Evolutionary conservation across 306 rosid genomes (phyloP).

Genomic region (Castanea mollissima): DNA sequence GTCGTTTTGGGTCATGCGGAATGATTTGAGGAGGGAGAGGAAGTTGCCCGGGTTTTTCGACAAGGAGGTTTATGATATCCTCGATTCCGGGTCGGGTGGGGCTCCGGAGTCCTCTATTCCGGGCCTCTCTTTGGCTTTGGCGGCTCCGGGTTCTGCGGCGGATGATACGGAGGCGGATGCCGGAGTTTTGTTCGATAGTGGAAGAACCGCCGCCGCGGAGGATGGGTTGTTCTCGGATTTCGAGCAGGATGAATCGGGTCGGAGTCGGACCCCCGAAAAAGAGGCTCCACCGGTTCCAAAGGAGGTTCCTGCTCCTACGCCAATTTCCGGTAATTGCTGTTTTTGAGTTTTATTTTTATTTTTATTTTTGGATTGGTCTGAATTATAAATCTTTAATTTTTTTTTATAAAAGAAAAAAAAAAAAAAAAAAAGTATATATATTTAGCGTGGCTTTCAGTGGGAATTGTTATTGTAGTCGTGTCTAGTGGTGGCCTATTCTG

Average conservation of each 20-base stretch:
- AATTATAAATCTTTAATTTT: not conserved
- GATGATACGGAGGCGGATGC: conserved; percentile 40
- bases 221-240: conserved; percentile 78
- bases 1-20: conserved; percentile 96
- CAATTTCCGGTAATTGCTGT: conserved; percentile 58
- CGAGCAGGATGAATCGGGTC: conserved; percentile 66
- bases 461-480: too few species aligned
- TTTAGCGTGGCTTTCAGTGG: too few species aligned
- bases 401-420: too few species aligned
- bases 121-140: not conserved
- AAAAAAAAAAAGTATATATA: too few species aligned
- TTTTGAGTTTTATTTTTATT: not conserved
- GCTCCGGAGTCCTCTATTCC: conserved; percentile 23
- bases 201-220: conserved; percentile 50
- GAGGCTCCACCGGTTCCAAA: conserved; percentile 29
- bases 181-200: conserved; percentile 55
- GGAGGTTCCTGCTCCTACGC: conserved; percentile 55
- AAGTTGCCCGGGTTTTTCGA: conserved; percentile 91
- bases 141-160: not conserved
- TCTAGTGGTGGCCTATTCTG: too few species aligned
- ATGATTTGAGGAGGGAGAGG: conserved; percentile 86
- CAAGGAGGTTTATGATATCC: conserved; percentile 79
- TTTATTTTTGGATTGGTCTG: not conserved
- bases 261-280: conserved; percentile 47
- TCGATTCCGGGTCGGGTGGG: conserved; percentile 56